Conservation (phyloP, 768 basidiomycete genomes). For the Kwoniella sp. region DNA sequence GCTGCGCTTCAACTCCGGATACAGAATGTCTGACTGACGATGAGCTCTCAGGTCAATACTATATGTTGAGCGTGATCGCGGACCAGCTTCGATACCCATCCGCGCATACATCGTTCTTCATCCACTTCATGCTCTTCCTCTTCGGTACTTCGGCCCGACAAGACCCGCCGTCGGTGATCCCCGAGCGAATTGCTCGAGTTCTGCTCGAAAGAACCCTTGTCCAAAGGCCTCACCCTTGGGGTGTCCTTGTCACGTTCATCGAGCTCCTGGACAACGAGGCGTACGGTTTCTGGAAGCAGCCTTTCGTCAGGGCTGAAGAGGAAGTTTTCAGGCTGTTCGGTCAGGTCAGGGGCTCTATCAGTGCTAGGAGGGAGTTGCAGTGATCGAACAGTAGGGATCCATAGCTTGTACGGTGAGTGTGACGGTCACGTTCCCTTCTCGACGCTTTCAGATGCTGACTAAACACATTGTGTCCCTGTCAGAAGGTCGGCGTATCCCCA, state of each 20-base stretch:
- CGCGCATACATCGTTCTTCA: constrained; percentile 98
- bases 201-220: constrained; percentile 92
- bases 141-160: constrained; percentile 60
- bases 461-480: neutral
- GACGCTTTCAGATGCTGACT: too few relatives aligned
- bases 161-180: constrained; percentile 61
- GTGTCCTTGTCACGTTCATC: constrained; percentile 88
- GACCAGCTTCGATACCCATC: constrained; percentile 96
- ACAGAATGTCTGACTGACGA: constrained; percentile 5
- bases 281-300: constrained; percentile 55
- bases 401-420: neutral
- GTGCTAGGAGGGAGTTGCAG: constrained; percentile 19
- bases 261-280: constrained; percentile 76
- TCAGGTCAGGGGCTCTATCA: constrained; percentile 18
- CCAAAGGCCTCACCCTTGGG: constrained; percentile 95
- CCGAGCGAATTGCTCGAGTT: constrained; percentile 63
- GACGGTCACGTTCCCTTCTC: neutral
- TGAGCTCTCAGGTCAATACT: constrained; percentile 77
- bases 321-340: constrained; percentile 44
- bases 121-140: constrained; percentile 81
- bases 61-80: constrained; percentile 86
- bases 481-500: neutral
- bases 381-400: neutral
- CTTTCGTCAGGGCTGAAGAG: constrained; percentile 49
- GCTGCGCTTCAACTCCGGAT: neutral